These are phyloP conservation scores for Triangularia setosa DNA, from an alignment of 2,329 filamentous ascomycete genomes.

Conservation along the genomic window DNA sequence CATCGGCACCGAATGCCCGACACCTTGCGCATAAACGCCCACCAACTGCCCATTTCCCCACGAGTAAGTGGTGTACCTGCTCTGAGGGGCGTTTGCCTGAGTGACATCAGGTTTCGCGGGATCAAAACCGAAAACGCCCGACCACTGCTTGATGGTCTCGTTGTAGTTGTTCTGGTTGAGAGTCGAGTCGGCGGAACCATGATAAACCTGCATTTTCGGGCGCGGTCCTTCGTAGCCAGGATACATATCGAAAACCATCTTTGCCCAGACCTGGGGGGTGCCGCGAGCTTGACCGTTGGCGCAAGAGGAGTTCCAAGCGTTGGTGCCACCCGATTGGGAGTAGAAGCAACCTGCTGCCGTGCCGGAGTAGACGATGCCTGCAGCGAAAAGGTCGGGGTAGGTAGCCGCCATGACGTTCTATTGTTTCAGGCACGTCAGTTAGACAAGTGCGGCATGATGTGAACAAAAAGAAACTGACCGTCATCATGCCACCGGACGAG, in stretches of 20 bases:
- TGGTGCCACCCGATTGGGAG: conserved; percentile 36
- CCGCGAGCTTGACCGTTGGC: conserved; percentile 39
- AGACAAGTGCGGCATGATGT: neutral
- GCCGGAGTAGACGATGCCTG: conserved; percentile 42
- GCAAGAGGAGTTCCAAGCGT: conserved; percentile 49
- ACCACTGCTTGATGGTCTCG: conserved; percentile 56
- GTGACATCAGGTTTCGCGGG: conserved; percentile 26
- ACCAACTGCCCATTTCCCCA: conserved; percentile 27
- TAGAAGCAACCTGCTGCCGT: conserved; percentile 43
- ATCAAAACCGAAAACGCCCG: conserved; percentile 43
- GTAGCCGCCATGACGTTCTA: conserved; percentile 43
- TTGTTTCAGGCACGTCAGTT: neutral
- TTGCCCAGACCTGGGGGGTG: conserved; percentile 46
- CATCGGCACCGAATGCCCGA: conserved; percentile 30
- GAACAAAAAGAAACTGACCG: conserved; percentile 27
- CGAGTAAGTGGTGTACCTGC: conserved; percentile 26
- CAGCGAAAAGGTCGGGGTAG: conserved; percentile 46
- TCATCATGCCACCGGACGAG: conserved; percentile 49
- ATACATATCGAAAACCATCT: conserved; percentile 43
- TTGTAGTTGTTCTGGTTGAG: conserved; percentile 48
- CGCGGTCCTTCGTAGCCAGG: conserved; percentile 47
- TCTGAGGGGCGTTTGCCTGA: conserved; percentile 26
- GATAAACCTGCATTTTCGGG: conserved; percentile 56
- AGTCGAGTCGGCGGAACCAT: conserved; percentile 49
- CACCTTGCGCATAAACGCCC: conserved; percentile 28